Evolutionary conservation across 768 basidiomycete species (phyloP), one percentile per base, ranked within the genome.

Genomic region (Phlegmacium glaucopus): DNA sequence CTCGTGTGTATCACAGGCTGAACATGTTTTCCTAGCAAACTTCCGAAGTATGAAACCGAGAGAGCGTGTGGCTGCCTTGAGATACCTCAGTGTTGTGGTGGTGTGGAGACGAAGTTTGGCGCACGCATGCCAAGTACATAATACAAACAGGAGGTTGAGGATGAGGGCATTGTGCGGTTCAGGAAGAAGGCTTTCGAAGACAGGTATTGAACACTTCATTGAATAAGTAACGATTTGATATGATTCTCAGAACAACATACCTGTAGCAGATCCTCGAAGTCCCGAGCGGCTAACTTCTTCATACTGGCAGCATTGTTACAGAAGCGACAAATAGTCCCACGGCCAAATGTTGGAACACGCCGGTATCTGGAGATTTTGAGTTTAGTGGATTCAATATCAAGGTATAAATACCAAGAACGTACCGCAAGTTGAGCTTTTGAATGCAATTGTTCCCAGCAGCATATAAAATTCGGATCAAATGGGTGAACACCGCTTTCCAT

Each of bases 221-320:
- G 22, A 9, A 45, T 36, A 9, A n/a, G 16, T 41, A 30, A 4
- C 8, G 11, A 26, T 7, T 2, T 18, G 22, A 27, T 16, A 42
- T 27, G 18, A 18, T 13, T 28, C 12, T 36, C n/a, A 22, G 41
- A 7, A 22, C 29, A 46, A 43, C 58, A 11, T 38, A 68, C 75
- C 63, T 76, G 73, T 0, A 76, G 55, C 1, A 75, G 48, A 34
- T 77, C 72, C 42, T 76, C 70, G 43, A 68, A 76, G 39, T 76
- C 67, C 0, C 65, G 53, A 1, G 63, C 75, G 6, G 67, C 66
- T 3, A 66, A 45, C 26, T 69, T 62, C 32, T 65, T 66, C 61
- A 72, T 63, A 12, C 63, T 64, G 0, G 68, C 64, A 1, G 65
- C 59, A 48, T 73, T 71, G 0, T 38, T 42, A 13, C 52, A 39